phyloP scores from a whole-genome alignment of 352 stramenopile genomes.

The Chrysophaeum taylorii region DNA sequence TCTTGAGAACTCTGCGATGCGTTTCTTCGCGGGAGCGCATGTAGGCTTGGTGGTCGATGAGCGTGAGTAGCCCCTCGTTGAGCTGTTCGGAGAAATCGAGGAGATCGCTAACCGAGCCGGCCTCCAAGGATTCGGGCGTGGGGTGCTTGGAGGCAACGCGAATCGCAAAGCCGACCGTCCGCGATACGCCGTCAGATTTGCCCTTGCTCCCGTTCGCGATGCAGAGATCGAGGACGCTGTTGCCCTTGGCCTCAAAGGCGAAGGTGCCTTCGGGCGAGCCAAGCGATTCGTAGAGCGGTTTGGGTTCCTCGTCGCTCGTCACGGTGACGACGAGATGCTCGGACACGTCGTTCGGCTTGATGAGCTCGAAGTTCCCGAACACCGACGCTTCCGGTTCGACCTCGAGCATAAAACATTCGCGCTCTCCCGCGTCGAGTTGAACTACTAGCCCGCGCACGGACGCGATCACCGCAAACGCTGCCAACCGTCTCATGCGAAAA shows the following conservation, averaged over 20 bases:
- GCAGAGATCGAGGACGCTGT: constrained; percentile 4
- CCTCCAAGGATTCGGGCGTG: neutral
- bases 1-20: neutral
- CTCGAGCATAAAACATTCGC: constrained; percentile 5
- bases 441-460: neutral
- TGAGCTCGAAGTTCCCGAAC: constrained; percentile 9
- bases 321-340: constrained; percentile 1
- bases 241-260: neutral
- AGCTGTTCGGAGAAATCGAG: constrained; percentile 10
- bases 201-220: neutral
- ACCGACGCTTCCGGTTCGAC: neutral
- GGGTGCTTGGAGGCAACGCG: neutral
- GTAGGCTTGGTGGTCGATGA: constrained; percentile 10
- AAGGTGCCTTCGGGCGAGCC: neutral
- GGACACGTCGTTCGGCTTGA: neutral
- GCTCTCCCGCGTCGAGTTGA: neutral
- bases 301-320: neutral
- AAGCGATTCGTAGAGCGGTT: neutral
- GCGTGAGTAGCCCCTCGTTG: constrained; percentile 9
- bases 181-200: neutral
- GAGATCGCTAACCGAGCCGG: neutral
- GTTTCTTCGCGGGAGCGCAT: neutral
- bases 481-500: too few species aligned
- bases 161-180: constrained; percentile 11
- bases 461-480: too few species aligned